Base-by-base conservation (phyloP, 108 stramenopile genomes). In the Nitzschia palea region DNA sequence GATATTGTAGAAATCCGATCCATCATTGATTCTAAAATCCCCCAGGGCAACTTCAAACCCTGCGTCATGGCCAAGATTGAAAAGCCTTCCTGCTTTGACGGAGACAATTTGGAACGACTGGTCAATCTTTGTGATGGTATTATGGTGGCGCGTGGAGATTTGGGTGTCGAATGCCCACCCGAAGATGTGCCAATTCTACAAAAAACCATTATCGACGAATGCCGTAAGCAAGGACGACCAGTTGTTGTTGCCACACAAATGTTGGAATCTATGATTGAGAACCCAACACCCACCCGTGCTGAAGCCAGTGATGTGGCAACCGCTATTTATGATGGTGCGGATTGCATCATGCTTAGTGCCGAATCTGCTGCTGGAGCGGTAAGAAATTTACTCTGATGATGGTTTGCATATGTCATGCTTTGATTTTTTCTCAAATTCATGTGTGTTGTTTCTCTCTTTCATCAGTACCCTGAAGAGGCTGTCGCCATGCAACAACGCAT, bases 71-170 rank as follows among this genome's bases (percentile, higher is more conserved):
- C 96, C 20, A 98, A 98, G 79, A 90, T 98, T 67, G 97, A 98
- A 84, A 98, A 98, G 70, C 97, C 96, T 32, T 82, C 81, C 52
- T 89, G 88, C 57, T 91, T 88, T 55, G 78, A 86, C 4, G 90
- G 81, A 22, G 82, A 92, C 48, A 79, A 81, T 45, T 72, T 97
- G 28, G 78, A 87, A 37, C 65, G 70, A 25, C 93, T 98, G 65
- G 89, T 98, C 15, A 75, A 74, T 26, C 32, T 94, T 31, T 87
- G 92, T 65, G 93, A 98, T 59, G 97, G 96, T 30, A 96, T 98
- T 71, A 98, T 98, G 97, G 97, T 98, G 10, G 97, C 97, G 14
- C 78, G 97, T 31, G 97, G 98, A 23, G 98, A 99, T 80, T 72
- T 99, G 34, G 98, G 98, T 43, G 97, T 99, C 29, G 97, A 98